These are phyloP conservation scores for Helenozyma rhizophorensis DNA, from an alignment of 805 yeast species.

Conservation along the genomic window DNA sequence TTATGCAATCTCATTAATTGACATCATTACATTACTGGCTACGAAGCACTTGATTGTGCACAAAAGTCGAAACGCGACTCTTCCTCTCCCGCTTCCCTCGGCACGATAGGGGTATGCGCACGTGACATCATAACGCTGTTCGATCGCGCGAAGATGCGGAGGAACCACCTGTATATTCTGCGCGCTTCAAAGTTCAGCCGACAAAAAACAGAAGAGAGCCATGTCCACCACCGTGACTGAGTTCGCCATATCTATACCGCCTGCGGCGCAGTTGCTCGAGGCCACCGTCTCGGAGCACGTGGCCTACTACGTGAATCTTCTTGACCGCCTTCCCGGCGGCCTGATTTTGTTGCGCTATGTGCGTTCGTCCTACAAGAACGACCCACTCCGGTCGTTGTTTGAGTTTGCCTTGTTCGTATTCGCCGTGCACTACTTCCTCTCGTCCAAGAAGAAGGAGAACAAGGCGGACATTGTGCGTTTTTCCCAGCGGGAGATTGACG, in stretches of 20 bases:
- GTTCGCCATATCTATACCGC: conserved; percentile 28
- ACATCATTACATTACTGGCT: too few species aligned
- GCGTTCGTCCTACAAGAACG: conserved; percentile 82
- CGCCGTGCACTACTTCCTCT: conserved; percentile 79
- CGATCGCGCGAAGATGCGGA: too few species aligned
- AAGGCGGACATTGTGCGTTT: conserved; percentile 66
- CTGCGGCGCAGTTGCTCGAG: conserved; percentile 33
- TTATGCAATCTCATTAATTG: too few species aligned
- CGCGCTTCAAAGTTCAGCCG: too few species aligned
- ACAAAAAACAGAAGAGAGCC: too few species aligned
- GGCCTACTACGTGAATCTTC: conserved; percentile 30
- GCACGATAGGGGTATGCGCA: too few species aligned
- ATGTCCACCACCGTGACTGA: conserved; percentile 26
- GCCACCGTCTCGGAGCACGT: conserved; percentile 31
- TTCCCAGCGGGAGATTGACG: conserved; percentile 65
- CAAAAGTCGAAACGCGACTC: too few species aligned
- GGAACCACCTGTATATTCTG: too few species aligned
- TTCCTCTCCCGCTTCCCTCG: too few species aligned
- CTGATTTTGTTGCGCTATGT: conserved; percentile 63
- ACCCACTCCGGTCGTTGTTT: conserved; percentile 83
- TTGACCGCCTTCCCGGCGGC: conserved; percentile 53
- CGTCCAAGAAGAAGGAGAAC: conserved; percentile 70
- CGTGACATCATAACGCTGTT: too few species aligned
- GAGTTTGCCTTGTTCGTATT: conserved; percentile 74
- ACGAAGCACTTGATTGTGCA: too few species aligned